phyloP scores from a whole-genome alignment of 1,284 basidiomycete species.

The Ganoderma lingzhi region DNA sequence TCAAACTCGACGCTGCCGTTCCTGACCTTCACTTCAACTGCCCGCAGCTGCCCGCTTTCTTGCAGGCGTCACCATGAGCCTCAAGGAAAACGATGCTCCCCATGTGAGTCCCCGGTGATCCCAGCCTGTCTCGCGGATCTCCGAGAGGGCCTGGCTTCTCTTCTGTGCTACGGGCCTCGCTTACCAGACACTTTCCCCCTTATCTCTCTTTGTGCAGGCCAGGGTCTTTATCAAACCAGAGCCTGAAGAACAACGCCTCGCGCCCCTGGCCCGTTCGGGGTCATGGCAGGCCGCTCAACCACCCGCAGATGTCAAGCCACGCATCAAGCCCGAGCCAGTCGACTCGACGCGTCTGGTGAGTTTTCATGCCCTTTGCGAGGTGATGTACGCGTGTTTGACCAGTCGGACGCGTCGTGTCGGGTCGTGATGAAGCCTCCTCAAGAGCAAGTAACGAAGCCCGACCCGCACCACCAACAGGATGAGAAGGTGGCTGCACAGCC shows the following conservation, averaged over 20 bases:
- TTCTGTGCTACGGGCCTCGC: conserved; percentile 11
- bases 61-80: conserved; percentile 34
- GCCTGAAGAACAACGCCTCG: conserved; percentile 45
- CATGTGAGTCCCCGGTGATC: conserved; percentile 13
- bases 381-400: conserved; percentile 23
- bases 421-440: conserved; percentile 16
- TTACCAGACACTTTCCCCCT: conserved; percentile 19
- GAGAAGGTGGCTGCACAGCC: conserved; percentile 17
- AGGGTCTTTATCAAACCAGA: conserved; percentile 49
- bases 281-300: conserved; percentile 27
- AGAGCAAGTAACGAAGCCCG: conserved; percentile 3
- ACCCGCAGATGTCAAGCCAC: conserved; percentile 20
- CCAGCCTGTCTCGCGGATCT: conserved; percentile 6
- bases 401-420: conserved; percentile 21
- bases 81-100: conserved; percentile 39
- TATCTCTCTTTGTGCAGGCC: conserved; percentile 24
- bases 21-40: conserved; percentile 7
- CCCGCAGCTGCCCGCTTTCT: conserved; percentile 11
- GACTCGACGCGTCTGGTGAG: conserved; percentile 44
- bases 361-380: conserved; percentile 9
- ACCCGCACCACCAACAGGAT: conserved; percentile 4
- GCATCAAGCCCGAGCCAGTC: conserved; percentile 43
- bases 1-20: conserved; percentile 3
- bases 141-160: conserved; percentile 13
- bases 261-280: conserved; percentile 37